Conservation (phyloP, 2,329 filamentous ascomycete species). For the Alternaria rosae region DNA sequence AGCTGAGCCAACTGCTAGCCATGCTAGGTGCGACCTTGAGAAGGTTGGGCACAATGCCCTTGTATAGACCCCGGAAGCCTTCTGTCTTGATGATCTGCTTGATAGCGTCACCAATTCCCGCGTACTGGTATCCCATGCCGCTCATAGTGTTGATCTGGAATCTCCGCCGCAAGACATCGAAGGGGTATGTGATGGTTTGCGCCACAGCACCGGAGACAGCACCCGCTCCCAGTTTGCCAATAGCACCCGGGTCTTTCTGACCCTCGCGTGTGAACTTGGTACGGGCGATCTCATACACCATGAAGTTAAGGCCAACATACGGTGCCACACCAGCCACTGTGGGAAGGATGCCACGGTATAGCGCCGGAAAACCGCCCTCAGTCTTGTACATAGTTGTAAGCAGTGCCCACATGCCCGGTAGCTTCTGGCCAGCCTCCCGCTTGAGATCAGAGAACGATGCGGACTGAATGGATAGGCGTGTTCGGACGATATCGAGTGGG, state of each 20-base stretch:
- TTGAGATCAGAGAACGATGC: conserved; percentile 88
- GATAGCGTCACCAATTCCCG: conserved; percentile 83
- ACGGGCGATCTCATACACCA: conserved; percentile 93
- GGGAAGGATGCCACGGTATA: conserved; percentile 95
- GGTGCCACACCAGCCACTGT: conserved; percentile 95
- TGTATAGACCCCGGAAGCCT: conserved; percentile 86
- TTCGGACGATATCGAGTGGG: conserved; percentile 96
- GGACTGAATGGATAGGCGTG: conserved; percentile 92
- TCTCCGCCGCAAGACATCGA: conserved; percentile 89
- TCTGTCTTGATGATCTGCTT: conserved; percentile 83
- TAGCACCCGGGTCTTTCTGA: conserved; percentile 78
- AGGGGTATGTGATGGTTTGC: conserved; percentile 97
- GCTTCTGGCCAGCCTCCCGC: conserved; percentile 54
- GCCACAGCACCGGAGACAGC: conserved; percentile 95
- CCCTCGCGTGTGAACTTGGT: conserved; percentile 86
- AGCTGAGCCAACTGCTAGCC: conserved; percentile 98
- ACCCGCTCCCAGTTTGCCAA: conserved; percentile 85
- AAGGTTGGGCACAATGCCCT: conserved; percentile 92
- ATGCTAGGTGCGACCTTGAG: conserved; percentile 98
- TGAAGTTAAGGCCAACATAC: conserved; percentile 97
- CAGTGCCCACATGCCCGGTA: conserved; percentile 93
- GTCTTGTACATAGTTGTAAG: conserved; percentile 85
- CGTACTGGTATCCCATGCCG: conserved; percentile 96
- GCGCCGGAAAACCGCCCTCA: conserved; percentile 81
- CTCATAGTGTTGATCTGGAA: conserved; percentile 99